Evolutionary conservation across 2,329 filamentous ascomycete species (phyloP), one percentile per base, ranked within the genome.

Genomic region (Aspergillaceae sp.): DNA sequence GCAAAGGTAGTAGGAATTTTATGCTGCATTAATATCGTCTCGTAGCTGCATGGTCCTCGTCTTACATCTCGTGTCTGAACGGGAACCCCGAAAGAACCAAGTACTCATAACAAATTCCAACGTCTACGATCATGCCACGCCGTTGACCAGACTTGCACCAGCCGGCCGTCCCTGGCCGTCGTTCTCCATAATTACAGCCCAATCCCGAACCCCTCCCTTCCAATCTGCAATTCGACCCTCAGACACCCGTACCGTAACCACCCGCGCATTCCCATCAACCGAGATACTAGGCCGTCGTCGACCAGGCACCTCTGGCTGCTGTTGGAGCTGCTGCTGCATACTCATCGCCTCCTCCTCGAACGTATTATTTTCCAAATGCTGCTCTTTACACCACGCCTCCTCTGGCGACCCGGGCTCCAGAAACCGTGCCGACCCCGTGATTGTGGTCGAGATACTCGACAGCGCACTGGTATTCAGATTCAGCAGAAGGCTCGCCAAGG

Each of bases 121-220:
- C 19, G 19, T 19, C 19, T 19, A 36, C 2, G 34, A 36, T n/a
- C 10, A 36, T 7, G 34, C 11, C 36, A 38, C 48, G 29, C 64
- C 64, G 54, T 67, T 67, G 40, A 65, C 57, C 33, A 62, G 45
- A 1, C 52, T 41, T 37, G 51, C 49, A 10, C 48, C 19, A 19
- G 19, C 49, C 4, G 53, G 43, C 30, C 50, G 45, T 19, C 40
- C 58, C 41, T 60, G 57, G 29, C 60, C 64, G 32, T 62, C 19
- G 19, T 19, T 19, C 19, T 19, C 58, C 35, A 62, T 56, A 29
- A 72, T 62, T 47, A 74, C 53, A 29, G 59, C 52, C 80, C 81
- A 97, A 63, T 97, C 91, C 57, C 85, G 80, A 4, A 97, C 88
- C 9, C 82, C 80, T n/a, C 92, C 91, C 72, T 95, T 95, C 86